These are phyloP conservation scores for Dissoconium aciculare DNA, from an alignment of 2,329 filamentous ascomycete genomes.

Conservation along the genomic window DNA sequence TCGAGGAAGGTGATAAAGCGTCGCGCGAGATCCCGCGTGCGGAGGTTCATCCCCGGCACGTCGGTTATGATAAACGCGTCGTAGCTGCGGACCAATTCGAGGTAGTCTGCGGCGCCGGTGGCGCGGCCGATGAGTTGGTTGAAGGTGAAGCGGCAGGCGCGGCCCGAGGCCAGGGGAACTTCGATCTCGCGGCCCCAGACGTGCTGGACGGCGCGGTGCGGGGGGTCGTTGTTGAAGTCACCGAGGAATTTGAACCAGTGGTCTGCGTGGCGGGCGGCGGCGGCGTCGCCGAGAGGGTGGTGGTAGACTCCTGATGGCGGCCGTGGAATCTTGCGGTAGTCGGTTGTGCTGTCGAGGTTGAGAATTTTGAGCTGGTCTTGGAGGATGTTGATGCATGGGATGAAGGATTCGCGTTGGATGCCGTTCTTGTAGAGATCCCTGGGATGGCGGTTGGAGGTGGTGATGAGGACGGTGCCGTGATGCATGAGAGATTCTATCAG, in stretches of 20 bases:
- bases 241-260: slow-evolving; percentile 95
- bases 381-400: slow-evolving; percentile 86
- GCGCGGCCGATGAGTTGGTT: slow-evolving; percentile 78
- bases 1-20: slow-evolving; percentile 97
- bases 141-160: slow-evolving; percentile 82
- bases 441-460: slow-evolving; percentile 91
- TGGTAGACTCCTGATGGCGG: slow-evolving; percentile 91
- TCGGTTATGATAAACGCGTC: slow-evolving; percentile 86
- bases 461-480: slow-evolving; percentile 90
- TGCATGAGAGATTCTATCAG: slow-evolving; percentile 85
- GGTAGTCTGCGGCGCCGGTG: slow-evolving; percentile 85
- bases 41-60: slow-evolving; percentile 79
- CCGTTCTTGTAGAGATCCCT: slow-evolving; percentile 96
- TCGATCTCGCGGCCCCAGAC: slow-evolving; percentile 88
- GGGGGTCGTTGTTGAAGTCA: slow-evolving; percentile 59
- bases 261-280: slow-evolving; percentile 66
- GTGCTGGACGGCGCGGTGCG: slow-evolving; percentile 61
- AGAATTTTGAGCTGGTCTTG: slow-evolving; percentile 74
- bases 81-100: slow-evolving; percentile 80
- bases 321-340: slow-evolving; percentile 92
- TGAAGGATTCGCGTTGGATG: slow-evolving; percentile 86
- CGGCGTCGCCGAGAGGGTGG: slow-evolving; percentile 57
- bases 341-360: slow-evolving; percentile 86
- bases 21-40: slow-evolving; percentile 71
- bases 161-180: slow-evolving; percentile 76